A percentile compares a stretch with the other conserved stretches of the same genome.
phyloP scores from a whole-genome alignment of 2,329 filamentous ascomycete species.

The Exophiala viscosa region DNA sequence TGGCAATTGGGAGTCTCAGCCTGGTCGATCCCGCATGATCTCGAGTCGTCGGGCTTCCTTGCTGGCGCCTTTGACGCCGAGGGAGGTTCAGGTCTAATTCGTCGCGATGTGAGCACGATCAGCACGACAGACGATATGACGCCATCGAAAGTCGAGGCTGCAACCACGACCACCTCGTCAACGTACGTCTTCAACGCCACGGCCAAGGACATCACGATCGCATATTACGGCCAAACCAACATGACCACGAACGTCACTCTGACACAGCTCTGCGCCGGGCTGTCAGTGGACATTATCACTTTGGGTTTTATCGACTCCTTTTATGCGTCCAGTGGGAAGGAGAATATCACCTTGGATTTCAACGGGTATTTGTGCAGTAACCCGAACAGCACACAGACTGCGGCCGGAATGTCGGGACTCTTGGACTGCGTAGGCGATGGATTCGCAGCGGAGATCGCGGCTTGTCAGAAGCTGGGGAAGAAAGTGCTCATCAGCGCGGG shows the following conservation, averaged over 20 bases:
- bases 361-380: slow-evolving; percentile 21
- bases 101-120: too few species aligned
- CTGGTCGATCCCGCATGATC: too few species aligned
- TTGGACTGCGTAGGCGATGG: slow-evolving; percentile 25
- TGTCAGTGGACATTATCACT: slow-evolving; percentile 29
- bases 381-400: slow-evolving; percentile 4
- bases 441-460: slow-evolving; percentile 25
- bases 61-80: too few species aligned
- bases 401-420: slow-evolving; percentile 21
- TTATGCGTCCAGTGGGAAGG: slow-evolving; percentile 13
- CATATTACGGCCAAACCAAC: slow-evolving; percentile 27
- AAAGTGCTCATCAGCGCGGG: slow-evolving; percentile 48
- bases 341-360: slow-evolving; percentile 7
- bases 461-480: slow-evolving; percentile 42
- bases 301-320: slow-evolving; percentile 28
- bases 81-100: too few species aligned
- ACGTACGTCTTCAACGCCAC: slow-evolving; percentile 1
- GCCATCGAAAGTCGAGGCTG: neutral
- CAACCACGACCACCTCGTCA: neutral
- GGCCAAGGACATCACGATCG: slow-evolving; percentile 6
- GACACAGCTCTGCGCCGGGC: slow-evolving; percentile 25
- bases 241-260: slow-evolving; percentile 21
- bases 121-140: too few species aligned
- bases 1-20: too few species aligned
- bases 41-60: too few species aligned